phyloP scores from a whole-genome alignment of 164 flowering plant species.

The Malania oleifera region DNA sequence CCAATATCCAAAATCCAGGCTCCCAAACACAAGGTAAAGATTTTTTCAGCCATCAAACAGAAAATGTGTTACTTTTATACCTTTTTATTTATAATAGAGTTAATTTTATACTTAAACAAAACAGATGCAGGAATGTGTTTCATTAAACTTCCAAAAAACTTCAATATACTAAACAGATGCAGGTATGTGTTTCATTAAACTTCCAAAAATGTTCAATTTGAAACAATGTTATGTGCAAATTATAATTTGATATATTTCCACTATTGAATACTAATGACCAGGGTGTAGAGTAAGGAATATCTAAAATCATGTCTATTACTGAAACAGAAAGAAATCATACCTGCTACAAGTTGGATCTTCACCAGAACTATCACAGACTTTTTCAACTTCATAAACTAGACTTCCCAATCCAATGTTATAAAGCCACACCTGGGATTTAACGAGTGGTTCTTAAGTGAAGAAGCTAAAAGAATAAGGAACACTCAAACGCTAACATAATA shows the following conservation, averaged over 20 bases:
- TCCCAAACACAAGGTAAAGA: too few species aligned
- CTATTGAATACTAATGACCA: too few species aligned
- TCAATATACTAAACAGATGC: not conserved
- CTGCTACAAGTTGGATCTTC: constrained; percentile 96
- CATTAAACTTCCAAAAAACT: not conserved
- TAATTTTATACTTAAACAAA: too few species aligned
- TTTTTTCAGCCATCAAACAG: not conserved
- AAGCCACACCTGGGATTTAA: constrained; percentile 75
- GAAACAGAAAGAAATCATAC: constrained; percentile 23
- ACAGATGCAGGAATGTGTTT: not conserved
- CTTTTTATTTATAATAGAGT: too few species aligned
- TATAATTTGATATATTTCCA: too few species aligned
- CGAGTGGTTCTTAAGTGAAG: not conserved
- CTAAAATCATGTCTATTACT: not conserved
- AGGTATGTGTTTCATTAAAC: not conserved
- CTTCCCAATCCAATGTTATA: constrained; percentile 57
- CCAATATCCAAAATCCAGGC: too few species aligned
- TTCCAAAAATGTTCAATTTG: not conserved
- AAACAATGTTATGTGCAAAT: too few species aligned
- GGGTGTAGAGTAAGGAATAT: not conserved
- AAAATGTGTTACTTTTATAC: too few species aligned
- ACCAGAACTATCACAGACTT: constrained; percentile 87
- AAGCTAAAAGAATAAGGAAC: not conserved
- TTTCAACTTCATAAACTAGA: constrained; percentile 60
- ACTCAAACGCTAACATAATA: not conserved